Conservation (phyloP, 352 stramenopile genomes). For the Phytophthora megakarya region DNA sequence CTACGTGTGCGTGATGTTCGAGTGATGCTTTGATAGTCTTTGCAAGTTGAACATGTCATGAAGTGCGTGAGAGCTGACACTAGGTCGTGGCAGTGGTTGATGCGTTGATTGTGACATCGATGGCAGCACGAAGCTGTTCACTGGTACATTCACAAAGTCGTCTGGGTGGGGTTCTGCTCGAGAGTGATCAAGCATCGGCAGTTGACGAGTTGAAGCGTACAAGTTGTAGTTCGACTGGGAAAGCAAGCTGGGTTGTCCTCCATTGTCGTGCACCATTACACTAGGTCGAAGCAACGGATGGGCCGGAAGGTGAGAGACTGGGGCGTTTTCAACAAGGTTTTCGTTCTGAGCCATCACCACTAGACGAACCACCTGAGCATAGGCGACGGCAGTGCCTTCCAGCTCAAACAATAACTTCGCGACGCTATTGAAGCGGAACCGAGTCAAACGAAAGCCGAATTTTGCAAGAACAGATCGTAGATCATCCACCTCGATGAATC, state of each 20-base stretch:
- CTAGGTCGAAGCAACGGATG: slow-evolving; percentile 30
- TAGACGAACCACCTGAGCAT: slow-evolving; percentile 49
- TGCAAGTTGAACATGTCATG: slow-evolving; percentile 36
- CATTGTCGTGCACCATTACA: slow-evolving; percentile 18
- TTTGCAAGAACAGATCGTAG: slow-evolving; percentile 41
- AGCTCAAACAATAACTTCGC: slow-evolving; percentile 56
- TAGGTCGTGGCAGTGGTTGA: slow-evolving; percentile 16
- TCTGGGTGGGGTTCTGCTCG: slow-evolving; percentile 8
- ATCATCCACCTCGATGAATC: slow-evolving; percentile 45
- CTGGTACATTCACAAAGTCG: slow-evolving; percentile 9
- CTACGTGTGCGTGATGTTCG: background rate
- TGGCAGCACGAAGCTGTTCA: slow-evolving; percentile 17
- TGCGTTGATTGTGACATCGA: slow-evolving; percentile 16
- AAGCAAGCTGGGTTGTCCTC: slow-evolving; percentile 17
- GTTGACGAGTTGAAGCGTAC: slow-evolving; percentile 24
- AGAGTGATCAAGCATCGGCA: slow-evolving; percentile 19
- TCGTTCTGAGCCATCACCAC: slow-evolving; percentile 40
- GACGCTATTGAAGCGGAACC: slow-evolving; percentile 66
- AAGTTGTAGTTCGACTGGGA: slow-evolving; percentile 28
- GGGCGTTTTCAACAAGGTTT: slow-evolving; percentile 11
- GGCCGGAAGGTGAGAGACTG: slow-evolving; percentile 2
- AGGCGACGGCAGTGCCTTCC: slow-evolving; percentile 40
- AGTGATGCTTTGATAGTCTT: slow-evolving; percentile 3
- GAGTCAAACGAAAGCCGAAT: slow-evolving; percentile 51
- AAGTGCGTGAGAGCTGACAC: slow-evolving; percentile 25